phyloP scores from a whole-genome alignment of 805 yeast genomes.

The Debaryomyces hansenii region DNA sequence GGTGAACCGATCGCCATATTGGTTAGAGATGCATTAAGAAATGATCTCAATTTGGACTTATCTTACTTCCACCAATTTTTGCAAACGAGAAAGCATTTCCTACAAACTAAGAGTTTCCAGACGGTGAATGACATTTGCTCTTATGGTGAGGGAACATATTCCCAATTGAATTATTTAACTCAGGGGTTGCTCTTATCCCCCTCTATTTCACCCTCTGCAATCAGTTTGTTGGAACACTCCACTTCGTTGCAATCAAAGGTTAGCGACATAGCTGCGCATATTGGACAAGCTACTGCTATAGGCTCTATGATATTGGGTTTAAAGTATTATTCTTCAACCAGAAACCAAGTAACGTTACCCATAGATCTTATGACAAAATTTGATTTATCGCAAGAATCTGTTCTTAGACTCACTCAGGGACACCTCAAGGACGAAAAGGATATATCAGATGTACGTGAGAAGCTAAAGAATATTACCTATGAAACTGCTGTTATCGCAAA shows the following conservation, averaged over 20 bases:
- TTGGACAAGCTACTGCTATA: constrained; percentile 79
- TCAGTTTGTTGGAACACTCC: constrained; percentile 47
- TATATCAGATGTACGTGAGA: constrained; percentile 25
- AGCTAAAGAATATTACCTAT: constrained; percentile 58
- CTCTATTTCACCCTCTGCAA: constrained; percentile 54
- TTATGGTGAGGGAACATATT: constrained; percentile 76
- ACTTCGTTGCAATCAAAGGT: constrained; percentile 42
- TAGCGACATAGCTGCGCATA: constrained; percentile 69
- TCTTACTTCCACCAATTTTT: constrained; percentile 59
- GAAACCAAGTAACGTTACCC: constrained; percentile 61
- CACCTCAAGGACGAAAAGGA: constrained; percentile 30
- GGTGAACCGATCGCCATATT: constrained; percentile 69
- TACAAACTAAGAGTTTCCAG: constrained; percentile 47
- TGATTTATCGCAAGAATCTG: constrained; percentile 62
- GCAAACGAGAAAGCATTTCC: constrained; percentile 55
- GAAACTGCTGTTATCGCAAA: constrained; percentile 75
- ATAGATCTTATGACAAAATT: constrained; percentile 54
- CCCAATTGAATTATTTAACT: constrained; percentile 69
- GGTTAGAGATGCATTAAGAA: constrained; percentile 50
- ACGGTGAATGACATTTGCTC: constrained; percentile 62
- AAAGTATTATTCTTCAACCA: constrained; percentile 52
- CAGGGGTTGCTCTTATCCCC: constrained; percentile 62
- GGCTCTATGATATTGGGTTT: constrained; percentile 64
- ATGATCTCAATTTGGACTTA: constrained; percentile 52
- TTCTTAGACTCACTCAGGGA: constrained; percentile 50